Evolutionary conservation across 345 rosid genomes (phyloP).

Genomic region (Acer yangbiense): DNA sequence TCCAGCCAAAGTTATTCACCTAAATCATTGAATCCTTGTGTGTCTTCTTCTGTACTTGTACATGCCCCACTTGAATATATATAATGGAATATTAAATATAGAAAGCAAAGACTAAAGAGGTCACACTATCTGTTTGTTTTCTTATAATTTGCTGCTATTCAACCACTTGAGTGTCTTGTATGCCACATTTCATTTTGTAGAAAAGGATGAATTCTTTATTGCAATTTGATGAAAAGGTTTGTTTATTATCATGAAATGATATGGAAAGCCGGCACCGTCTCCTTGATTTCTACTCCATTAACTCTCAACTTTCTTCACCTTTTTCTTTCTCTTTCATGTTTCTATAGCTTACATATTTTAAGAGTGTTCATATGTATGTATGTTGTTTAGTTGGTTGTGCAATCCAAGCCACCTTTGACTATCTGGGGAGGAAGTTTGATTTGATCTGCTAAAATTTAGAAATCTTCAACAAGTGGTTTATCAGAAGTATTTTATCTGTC

Average conservation of each 20-base stretch:
- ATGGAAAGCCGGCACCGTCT: not conserved
- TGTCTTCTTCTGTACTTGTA: constrained; percentile 22
- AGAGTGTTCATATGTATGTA: constrained; percentile 3
- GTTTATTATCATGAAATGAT: not conserved
- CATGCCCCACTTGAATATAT: constrained; percentile 16
- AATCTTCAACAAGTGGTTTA: not conserved
- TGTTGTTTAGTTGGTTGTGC: constrained; percentile 15
- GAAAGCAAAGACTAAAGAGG: not conserved
- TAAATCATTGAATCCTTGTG: constrained; percentile 30
- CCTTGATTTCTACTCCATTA: not conserved
- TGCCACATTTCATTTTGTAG: not conserved
- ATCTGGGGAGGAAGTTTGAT: not conserved
- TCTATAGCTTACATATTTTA: not conserved
- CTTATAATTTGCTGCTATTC: not conserved
- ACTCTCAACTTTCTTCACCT: constrained; percentile 9
- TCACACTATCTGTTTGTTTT: constrained; percentile 10
- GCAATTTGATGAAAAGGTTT: not conserved
- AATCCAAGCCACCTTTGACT: constrained; percentile 20
- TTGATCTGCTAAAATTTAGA: not conserved
- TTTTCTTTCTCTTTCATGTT: not conserved
- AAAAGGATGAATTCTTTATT: not conserved
- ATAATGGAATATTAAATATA: not conserved
- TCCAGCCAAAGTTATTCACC: constrained; percentile 28
- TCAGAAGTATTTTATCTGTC: not conserved
- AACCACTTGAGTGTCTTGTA: not conserved